Base-by-base conservation (phyloP, 768 basidiomycete genomes). In the Imleria badia region DNA sequence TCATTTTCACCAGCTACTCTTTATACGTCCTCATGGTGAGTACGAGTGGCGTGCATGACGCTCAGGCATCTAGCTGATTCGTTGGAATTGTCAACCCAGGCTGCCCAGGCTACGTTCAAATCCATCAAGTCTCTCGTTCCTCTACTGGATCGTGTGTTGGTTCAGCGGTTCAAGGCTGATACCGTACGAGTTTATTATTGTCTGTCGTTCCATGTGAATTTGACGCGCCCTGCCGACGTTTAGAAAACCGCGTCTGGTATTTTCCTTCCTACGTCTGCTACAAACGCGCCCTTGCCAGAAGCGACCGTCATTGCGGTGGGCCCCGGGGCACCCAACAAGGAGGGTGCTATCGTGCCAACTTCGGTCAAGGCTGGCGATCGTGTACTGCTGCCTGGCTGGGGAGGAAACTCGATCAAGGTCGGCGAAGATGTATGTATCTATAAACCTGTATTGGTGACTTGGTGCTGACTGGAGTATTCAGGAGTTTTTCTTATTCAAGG, bases 201-300 rank as follows among this genome's bases (percentile, higher is more conserved):
- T 42, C 6, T 6, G 2, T 23, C 3, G 10, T 38, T 35, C 10
- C 17, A 5, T 10, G 14, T 13, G 9, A n/a, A 13, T 26, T 17
- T 59, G 23, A 66, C 33, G 26, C 3, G 4, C 26, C 6, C 14
- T 35, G 38, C 2, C 8, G 13, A 42, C 13, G 10, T 7, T 36
- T 63, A 98, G 95, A 97, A 98, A 95, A 99, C 96, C n/a, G 89
- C 97, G 4, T 75, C 89, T 22, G 97, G 97, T 34, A 86, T 99
- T 70, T 94, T 94, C 83, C 81, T 99, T 43, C 97, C 97, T n/a
- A 83, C 89, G 0, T 92, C 94, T 2, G 85, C 90, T 6, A 94
- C 91, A 26, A 82, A 72, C 60, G 84, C 72, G 62, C 94, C 94
- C 22, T 82, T 98, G n/a, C 94, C 96, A 3, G 96, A 98, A 75